phyloP scores from a whole-genome alignment of 352 stramenopile genomes.

The Thalassiosira hispida region DNA sequence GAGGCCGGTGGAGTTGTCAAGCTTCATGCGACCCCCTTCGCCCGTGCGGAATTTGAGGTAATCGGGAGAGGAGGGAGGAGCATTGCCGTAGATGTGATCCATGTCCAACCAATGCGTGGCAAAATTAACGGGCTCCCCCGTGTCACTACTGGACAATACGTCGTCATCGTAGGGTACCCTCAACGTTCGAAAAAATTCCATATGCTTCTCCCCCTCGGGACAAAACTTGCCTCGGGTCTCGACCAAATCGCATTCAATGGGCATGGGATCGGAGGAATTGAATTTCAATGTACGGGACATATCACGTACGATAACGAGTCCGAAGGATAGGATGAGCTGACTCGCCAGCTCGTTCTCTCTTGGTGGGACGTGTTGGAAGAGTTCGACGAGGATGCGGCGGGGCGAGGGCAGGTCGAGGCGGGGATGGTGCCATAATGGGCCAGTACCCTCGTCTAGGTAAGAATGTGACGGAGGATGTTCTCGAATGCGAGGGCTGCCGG shows the following conservation, averaged over 20 bases:
- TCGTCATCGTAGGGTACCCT: too few species aligned
- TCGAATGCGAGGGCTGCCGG: slow-evolving; percentile 9
- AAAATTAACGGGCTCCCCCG: slow-evolving; percentile 23
- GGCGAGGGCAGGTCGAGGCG: slow-evolving; percentile 23
- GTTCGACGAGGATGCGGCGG: slow-evolving; percentile 11
- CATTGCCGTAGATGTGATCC: slow-evolving; percentile 35
- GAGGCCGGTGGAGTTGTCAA: neutral
- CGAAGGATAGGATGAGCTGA: slow-evolving; percentile 38
- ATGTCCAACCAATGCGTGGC: slow-evolving; percentile 35
- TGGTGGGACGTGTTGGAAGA: slow-evolving; percentile 19
- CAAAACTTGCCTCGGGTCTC: slow-evolving; percentile 14
- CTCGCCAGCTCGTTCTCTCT: slow-evolving; percentile 15
- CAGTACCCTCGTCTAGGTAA: slow-evolving; percentile 9
- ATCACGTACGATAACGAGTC: slow-evolving; percentile 20
- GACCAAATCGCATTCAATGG: slow-evolving; percentile 29
- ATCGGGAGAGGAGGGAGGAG: neutral
- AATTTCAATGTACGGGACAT: neutral
- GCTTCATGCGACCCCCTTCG: slow-evolving; percentile 9
- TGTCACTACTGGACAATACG: slow-evolving; percentile 3
- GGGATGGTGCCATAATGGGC: slow-evolving; percentile 6
- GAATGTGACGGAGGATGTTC: slow-evolving; percentile 11
- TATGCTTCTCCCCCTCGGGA: slow-evolving; percentile 2
- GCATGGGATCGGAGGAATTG: slow-evolving; percentile 6
- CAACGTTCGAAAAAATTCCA: slow-evolving; percentile 10
- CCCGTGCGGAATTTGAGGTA: slow-evolving; percentile 13